phyloP scores from a whole-genome alignment of 2,329 filamentous ascomycete species.

The Fusarium ambrosium region DNA sequence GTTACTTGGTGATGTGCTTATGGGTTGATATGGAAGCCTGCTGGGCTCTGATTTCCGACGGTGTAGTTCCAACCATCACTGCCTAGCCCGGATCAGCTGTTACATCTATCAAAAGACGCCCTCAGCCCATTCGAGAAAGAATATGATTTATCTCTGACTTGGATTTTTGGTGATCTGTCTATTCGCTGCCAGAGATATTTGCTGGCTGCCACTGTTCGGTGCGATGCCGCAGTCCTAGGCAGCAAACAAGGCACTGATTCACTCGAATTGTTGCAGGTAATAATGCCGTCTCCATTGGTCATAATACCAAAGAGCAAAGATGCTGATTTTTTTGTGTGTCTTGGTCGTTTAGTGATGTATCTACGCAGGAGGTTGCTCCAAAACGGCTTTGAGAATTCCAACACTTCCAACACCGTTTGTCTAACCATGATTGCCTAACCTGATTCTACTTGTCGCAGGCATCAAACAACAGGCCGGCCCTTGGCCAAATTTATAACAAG shows the following conservation, averaged over 20 bases:
- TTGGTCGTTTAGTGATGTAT: not conserved
- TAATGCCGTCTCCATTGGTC: too few species aligned
- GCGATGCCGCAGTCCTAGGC: too few species aligned
- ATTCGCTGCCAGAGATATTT: not conserved
- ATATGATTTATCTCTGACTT: not conserved
- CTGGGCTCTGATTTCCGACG: not conserved
- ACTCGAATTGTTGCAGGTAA: not conserved
- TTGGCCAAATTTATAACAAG: too few species aligned
- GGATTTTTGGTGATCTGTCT: not conserved
- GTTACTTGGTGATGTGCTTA: not conserved
- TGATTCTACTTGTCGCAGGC: too few species aligned
- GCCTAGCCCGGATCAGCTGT: not conserved
- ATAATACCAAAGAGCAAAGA: too few species aligned
- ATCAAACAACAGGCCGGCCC: too few species aligned
- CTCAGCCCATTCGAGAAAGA: not conserved
- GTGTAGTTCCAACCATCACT: not conserved
- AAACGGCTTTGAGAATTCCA: too few species aligned
- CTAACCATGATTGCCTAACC: too few species aligned
- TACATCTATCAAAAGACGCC: not conserved
- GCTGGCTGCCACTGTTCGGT: not conserved
- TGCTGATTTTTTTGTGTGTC: not conserved
- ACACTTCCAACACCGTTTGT: too few species aligned
- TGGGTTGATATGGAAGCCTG: not conserved
- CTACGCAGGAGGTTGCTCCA: too few species aligned
- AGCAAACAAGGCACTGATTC: not conserved